Base-by-base conservation (phyloP, 345 rosid genomes). In the Clarkia xantiana region DNA sequence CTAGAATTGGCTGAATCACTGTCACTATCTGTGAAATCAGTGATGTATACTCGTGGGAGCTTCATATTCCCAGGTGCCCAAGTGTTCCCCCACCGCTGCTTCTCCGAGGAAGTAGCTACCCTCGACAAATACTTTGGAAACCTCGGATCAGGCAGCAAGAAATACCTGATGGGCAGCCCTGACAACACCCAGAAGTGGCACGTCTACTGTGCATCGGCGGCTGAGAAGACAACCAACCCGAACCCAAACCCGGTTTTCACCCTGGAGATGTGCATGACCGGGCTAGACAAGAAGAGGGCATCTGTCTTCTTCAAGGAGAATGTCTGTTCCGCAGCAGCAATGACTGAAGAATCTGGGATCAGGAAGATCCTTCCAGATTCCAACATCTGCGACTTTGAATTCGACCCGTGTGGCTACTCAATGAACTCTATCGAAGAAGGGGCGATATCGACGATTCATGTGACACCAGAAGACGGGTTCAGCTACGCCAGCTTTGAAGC, bases 251-350 rank as follows among this genome's bases (percentile, higher is more conserved):
- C 78, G 10, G 59, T 72, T 45, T 73, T 75, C 66, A 80, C 96
- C 10, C 40, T 83, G 12, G 94, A 86, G 79, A 83, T 86, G 83
- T 86, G 94, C 70, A 70, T 86, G 94, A 86, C 96, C 53, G 87
- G 81, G 10, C 44, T 82, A 62, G 76, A 81, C 64, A 68, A 62
- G 62, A 65, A 69, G 18, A 58, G 46, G 46, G 86, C 82, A 40
- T 74, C 81, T 10, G 76, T 82, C 13, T 81, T 79, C 54, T 76
- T 62, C 57, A 78, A 78, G 69, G 49, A 59, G 3, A 58, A 68
- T 18, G 61, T 82, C 0, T 56, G 56, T 40, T 71, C 78, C 1
- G 86, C 86, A 4, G 68, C 72, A 43, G 57, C 34, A 34, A 83
- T 80, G 86, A 76, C 86, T 13, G 45, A 59, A 9, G 53, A 55